phyloP scores from a whole-genome alignment of 345 rosid species.

The Xanthoceras sorbifolium region DNA sequence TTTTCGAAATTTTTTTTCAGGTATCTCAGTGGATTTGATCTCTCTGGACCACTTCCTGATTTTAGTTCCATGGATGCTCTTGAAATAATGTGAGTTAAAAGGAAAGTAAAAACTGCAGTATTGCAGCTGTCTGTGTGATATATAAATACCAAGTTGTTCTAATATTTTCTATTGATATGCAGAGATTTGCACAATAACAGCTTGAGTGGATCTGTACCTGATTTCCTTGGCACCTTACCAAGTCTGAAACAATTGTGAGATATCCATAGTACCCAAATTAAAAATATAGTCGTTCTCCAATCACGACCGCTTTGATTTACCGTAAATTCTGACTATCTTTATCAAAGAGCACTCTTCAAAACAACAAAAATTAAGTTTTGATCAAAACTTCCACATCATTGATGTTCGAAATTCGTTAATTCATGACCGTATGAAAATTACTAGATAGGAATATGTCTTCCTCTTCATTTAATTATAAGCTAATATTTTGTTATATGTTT shows the following conservation, averaged over 20 bases:
- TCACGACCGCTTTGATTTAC: too few species aligned
- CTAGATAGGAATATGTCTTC: too few species aligned
- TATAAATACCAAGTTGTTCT: neutral
- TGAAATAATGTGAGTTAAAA: conserved; percentile 36
- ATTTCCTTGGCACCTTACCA: conserved; percentile 38
- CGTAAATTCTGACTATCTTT: too few species aligned
- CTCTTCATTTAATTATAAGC: too few species aligned
- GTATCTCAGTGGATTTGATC: conserved; percentile 34
- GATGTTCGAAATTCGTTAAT: neutral
- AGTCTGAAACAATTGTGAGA: conserved; percentile 40
- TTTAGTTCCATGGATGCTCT: conserved; percentile 51
- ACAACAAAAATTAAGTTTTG: too few species aligned
- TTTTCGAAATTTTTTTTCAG: conserved; percentile 24
- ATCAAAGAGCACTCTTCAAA: too few species aligned
- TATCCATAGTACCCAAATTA: too few species aligned
- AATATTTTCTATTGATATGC: neutral
- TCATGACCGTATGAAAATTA: neutral
- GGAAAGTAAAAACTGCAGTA: neutral
- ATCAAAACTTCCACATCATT: too few species aligned
- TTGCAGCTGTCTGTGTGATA: too few species aligned
- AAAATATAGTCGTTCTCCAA: too few species aligned
- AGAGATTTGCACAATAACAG: conserved; percentile 47
- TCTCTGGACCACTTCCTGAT: conserved; percentile 46
- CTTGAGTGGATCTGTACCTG: conserved; percentile 35
- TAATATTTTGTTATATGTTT: neutral